Percentiles rank a stretch among this genome's conserved stretches.
phyloP scores from a whole-genome alignment of 2,329 filamentous ascomycete genomes.

The Pseudogymnoascus sp. region DNA sequence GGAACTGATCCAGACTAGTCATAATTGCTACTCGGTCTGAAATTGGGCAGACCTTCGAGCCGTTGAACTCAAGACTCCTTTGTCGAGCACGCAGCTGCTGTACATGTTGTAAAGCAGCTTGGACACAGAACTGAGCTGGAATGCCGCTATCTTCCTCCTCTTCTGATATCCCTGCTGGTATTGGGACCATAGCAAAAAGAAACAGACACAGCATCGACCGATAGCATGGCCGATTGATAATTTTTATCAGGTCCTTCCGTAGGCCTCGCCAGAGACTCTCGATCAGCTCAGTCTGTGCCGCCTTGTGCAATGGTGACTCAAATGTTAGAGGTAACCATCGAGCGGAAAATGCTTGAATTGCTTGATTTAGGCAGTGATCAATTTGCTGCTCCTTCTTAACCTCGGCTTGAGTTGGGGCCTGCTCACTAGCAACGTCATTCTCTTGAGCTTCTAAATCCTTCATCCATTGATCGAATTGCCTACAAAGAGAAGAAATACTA shows the following conservation, averaged over 20 bases:
- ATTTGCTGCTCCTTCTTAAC: constrained; percentile 18
- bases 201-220: constrained; percentile 35
- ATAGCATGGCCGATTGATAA: constrained; percentile 37
- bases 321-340: constrained; percentile 25
- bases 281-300: constrained; percentile 16
- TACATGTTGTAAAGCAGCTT: constrained; percentile 36
- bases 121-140: constrained; percentile 34
- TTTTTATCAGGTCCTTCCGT: constrained; percentile 33
- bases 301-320: background rate
- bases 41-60: constrained; percentile 32
- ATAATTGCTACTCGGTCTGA: constrained; percentile 18
- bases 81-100: constrained; percentile 34
- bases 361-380: constrained; percentile 23
- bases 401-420: constrained; percentile 7
- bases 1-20: constrained; percentile 24
- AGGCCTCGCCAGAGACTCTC: constrained; percentile 31
- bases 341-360: constrained; percentile 25
- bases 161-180: constrained; percentile 34
- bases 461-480: constrained; percentile 32
- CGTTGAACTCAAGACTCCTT: constrained; percentile 34
- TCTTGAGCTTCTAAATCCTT: constrained; percentile 21
- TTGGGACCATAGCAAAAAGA: constrained; percentile 35
- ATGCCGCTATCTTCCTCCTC: constrained; percentile 36
- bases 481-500: background rate
- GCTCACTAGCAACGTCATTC: constrained; percentile 11